phyloP scores from a whole-genome alignment of 129 eudicot species.

The Scalesia atractyloides region DNA sequence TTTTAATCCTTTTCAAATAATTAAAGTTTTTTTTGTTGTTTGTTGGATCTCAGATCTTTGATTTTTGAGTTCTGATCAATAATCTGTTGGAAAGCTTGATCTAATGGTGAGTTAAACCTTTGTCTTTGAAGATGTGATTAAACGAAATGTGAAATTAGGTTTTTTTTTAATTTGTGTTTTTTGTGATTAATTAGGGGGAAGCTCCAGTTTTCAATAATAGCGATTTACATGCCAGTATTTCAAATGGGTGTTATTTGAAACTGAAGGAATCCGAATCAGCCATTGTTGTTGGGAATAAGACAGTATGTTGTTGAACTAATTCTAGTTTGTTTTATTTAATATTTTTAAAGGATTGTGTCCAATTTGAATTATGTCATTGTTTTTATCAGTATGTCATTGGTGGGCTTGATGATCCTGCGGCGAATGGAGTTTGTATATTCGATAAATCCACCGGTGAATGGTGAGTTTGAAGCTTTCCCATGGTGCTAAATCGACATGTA shows the following conservation, averaged over 20 bases:
- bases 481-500: neutral
- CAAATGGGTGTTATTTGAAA: constrained; percentile 50
- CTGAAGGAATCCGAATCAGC: constrained; percentile 52
- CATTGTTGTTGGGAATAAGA: constrained; percentile 51
- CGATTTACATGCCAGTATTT: constrained; percentile 37
- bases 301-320: constrained; percentile 46
- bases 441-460: constrained; percentile 53
- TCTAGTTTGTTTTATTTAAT: neutral
- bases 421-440: constrained; percentile 53
- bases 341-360: neutral
- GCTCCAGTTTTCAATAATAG: constrained; percentile 75
- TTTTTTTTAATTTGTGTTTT: constrained; percentile 17
- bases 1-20: constrained; percentile 16
- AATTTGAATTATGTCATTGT: neutral
- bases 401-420: constrained; percentile 46
- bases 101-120: constrained; percentile 34
- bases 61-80: constrained; percentile 13
- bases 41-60: constrained; percentile 6
- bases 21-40: constrained; percentile 13
- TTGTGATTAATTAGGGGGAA: constrained; percentile 64
- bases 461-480: constrained; percentile 41
- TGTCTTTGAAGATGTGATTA: neutral
- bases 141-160: constrained; percentile 3
- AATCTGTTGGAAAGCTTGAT: constrained; percentile 34
- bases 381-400: constrained; percentile 75